A percentile compares a stretch with the other conserved stretches of the same genome.
These are phyloP conservation scores for Wallacemonas sp. DNA, from an alignment of 208 protist genomes.

Conservation along the genomic window DNA sequence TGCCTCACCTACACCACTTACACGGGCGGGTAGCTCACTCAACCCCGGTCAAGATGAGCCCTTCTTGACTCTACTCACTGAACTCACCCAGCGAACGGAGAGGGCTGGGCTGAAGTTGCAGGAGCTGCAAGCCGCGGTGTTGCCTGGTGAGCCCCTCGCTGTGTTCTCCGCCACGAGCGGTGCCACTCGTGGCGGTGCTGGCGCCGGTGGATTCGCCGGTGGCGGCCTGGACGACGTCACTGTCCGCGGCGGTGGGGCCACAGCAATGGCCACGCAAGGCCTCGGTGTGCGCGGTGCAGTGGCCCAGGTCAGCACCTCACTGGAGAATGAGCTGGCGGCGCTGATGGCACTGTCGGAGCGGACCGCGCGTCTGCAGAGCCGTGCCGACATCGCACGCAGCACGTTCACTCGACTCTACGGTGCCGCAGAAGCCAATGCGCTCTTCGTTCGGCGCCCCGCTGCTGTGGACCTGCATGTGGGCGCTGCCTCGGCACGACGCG, in stretches of 20 bases:
- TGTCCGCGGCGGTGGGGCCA: neutral
- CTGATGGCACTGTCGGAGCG: slow-evolving; percentile 55
- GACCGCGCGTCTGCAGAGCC: slow-evolving; percentile 52
- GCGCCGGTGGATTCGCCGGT: neutral
- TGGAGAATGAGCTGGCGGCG: slow-evolving; percentile 60
- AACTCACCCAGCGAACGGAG: slow-evolving; percentile 40
- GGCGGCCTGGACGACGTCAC: neutral
- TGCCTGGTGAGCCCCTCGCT: slow-evolving; percentile 25
- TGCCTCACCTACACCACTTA: slow-evolving; percentile 15
- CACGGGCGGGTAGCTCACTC: slow-evolving; percentile 17
- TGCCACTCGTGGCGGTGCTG: neutral
- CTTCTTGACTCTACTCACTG: slow-evolving; percentile 32
- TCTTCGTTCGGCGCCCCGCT: slow-evolving; percentile 31
- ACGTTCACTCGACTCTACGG: slow-evolving; percentile 70
- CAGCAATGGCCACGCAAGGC: neutral
- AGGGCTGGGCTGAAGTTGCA: slow-evolving; percentile 28
- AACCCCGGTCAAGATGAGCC: slow-evolving; percentile 20
- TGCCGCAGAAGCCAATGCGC: slow-evolving; percentile 57
- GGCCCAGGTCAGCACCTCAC: slow-evolving; percentile 59
- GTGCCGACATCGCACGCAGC: slow-evolving; percentile 44
- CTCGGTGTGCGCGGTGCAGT: slow-evolving; percentile 27
- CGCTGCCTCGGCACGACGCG: slow-evolving; percentile 10
- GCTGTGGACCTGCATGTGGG: slow-evolving; percentile 13
- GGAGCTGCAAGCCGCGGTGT: slow-evolving; percentile 51
- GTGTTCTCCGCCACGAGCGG: slow-evolving; percentile 7